Conservation (phyloP, 345 rosid species). For the Rhizophora mangle region DNA sequence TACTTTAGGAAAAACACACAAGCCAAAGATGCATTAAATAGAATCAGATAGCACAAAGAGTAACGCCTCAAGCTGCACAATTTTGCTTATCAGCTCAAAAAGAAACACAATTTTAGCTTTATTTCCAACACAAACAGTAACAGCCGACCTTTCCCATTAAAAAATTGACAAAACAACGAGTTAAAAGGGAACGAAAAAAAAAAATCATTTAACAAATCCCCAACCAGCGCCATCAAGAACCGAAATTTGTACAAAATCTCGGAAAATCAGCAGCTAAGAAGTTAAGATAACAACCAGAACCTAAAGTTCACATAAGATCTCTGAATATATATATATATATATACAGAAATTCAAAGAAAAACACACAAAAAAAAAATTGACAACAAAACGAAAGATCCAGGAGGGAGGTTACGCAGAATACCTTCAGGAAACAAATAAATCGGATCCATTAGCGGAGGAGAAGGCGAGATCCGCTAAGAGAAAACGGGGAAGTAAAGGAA, state of each 20-base stretch:
- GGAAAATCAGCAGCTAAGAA: not conserved
- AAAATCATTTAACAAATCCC: not conserved
- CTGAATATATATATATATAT: not conserved
- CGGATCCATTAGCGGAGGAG: conserved; percentile 52
- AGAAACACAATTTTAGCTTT: no score
- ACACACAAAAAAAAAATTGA: not conserved
- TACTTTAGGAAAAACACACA: no score
- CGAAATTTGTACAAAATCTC: not conserved
- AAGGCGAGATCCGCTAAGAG: conserved; percentile 15
- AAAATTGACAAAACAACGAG: not conserved
- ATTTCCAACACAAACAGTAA: not conserved
- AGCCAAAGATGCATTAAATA: no score
- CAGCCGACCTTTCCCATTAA: not conserved
- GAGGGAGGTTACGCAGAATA: conserved; percentile 3
- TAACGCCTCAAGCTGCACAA: no score
- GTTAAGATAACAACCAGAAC: not conserved
- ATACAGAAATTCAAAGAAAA: not conserved
- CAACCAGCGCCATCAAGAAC: not conserved
- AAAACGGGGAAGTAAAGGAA: not conserved
- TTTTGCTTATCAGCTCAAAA: no score
- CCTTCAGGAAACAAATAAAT: conserved; percentile 68
- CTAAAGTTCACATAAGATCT: conserved; percentile 23
- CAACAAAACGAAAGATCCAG: conserved; percentile 2
- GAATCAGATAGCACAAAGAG: no score
- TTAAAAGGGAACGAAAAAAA: not conserved